Evolutionary conservation across 805 yeast species (phyloP).

Genomic region (Metschnikowia matae): DNA sequence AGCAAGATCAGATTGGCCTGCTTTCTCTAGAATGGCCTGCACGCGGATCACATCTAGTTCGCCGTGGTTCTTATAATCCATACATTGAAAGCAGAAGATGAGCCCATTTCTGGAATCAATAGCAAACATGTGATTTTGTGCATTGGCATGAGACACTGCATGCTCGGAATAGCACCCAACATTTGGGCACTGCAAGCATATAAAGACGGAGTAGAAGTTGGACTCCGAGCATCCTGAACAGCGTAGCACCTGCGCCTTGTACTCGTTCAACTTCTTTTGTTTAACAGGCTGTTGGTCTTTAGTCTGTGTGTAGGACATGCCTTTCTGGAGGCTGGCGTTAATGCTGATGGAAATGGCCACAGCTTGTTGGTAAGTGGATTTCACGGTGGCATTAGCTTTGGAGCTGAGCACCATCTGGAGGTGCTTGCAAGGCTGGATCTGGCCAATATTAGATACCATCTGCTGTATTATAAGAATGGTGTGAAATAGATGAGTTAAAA

Average conservation of each 20-base stretch:
- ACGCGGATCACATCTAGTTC: slow-evolving; percentile 50
- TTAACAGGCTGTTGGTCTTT: slow-evolving; percentile 40
- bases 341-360: slow-evolving; percentile 42
- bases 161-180: slow-evolving; percentile 59
- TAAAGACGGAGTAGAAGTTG: slow-evolving; percentile 46
- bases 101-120: slow-evolving; percentile 67
- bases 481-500: neutral
- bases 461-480: too few relatives aligned
- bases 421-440: slow-evolving; percentile 48
- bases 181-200: slow-evolving; percentile 72
- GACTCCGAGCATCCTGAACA: slow-evolving; percentile 49
- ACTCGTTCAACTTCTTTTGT: slow-evolving; percentile 32
- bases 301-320: slow-evolving; percentile 24
- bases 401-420: slow-evolving; percentile 45
- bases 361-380: slow-evolving; percentile 49
- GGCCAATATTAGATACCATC: slow-evolving; percentile 17
- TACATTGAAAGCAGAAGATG: slow-evolving; percentile 76
- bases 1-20: slow-evolving; percentile 1
- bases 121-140: slow-evolving; percentile 35
- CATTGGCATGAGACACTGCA: slow-evolving; percentile 30
- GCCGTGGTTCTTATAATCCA: slow-evolving; percentile 62
- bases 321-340: slow-evolving; percentile 17
- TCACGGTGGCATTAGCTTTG: slow-evolving; percentile 46
- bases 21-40: slow-evolving; percentile 8
- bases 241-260: slow-evolving; percentile 42